Percentiles rank a stretch among this genome's conserved stretches.
Evolutionary conservation across 352 stramenopile species (phyloP).

Genomic region (Blastocystis sp.): DNA sequence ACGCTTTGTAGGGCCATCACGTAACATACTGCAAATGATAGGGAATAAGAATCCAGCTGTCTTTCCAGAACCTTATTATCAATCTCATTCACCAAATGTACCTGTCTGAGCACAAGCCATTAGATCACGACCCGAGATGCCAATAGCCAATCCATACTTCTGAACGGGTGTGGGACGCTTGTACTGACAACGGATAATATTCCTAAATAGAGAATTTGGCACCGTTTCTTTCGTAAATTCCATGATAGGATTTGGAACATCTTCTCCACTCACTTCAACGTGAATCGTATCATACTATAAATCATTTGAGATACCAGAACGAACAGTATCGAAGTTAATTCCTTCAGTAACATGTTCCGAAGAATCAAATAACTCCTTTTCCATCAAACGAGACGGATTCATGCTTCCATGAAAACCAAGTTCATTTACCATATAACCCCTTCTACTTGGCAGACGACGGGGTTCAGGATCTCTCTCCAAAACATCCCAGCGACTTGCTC

Average conservation of each 20-base stretch:
- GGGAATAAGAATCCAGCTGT: constrained; percentile 91
- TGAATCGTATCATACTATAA: constrained; percentile 88
- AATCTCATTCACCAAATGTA: constrained; percentile 1
- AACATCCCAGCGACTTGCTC: constrained; percentile 38
- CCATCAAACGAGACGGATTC: constrained; percentile 79
- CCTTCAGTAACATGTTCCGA: constrained; percentile 78
- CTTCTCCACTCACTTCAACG: constrained; percentile 86
- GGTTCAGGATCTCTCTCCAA: background rate
- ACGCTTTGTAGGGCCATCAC: constrained; percentile 70
- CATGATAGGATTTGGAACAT: constrained; percentile 82
- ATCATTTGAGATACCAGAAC: constrained; percentile 49
- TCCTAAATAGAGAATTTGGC: constrained; percentile 81
- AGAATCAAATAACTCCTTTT: constrained; percentile 83
- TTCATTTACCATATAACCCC: constrained; percentile 77
- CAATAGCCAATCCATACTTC: constrained; percentile 97
- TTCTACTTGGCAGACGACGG: background rate
- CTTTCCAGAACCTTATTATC: constrained; percentile 81
- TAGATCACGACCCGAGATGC: constrained; percentile 83
- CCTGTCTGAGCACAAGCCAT: constrained; percentile 96
- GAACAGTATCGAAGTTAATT: constrained; percentile 91
- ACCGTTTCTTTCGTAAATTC: constrained; percentile 80
- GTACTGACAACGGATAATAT: constrained; percentile 86
- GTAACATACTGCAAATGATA: constrained; percentile 88
- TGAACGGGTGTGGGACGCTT: constrained; percentile 92
- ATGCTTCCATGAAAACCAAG: constrained; percentile 90